These are phyloP conservation scores for Vitis amurensis DNA, from an alignment of 164 flowering plant genomes.

Conservation along the genomic window DNA sequence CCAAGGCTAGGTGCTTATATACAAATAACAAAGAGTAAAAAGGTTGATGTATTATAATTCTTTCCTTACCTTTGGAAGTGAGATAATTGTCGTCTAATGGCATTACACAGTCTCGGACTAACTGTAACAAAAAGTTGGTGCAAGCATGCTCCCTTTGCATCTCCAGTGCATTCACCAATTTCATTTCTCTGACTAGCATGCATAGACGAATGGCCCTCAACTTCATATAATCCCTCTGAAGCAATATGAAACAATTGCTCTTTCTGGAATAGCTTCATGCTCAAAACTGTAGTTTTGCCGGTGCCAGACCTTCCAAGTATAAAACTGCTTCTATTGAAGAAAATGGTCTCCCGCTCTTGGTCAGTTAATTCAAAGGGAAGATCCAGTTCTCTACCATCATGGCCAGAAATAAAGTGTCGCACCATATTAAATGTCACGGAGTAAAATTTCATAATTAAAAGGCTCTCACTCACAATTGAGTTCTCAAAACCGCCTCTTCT, in stretches of 20 bases:
- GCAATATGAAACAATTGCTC: too few relatives aligned
- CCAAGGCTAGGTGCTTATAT: too few relatives aligned
- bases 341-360: constrained; percentile 18
- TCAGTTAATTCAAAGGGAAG: constrained; percentile 23
- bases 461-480: constrained; percentile 15
- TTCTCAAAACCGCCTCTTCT: neutral
- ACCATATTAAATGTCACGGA: constrained; percentile 22
- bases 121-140: constrained; percentile 21
- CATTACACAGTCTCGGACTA: constrained; percentile 12
- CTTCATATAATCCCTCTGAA: too few relatives aligned
- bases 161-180: neutral
- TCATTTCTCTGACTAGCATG: too few relatives aligned
- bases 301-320: constrained; percentile 29
- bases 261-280: neutral
- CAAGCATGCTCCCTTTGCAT: constrained; percentile 11
- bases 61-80: too few relatives aligned
- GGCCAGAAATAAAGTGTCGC: constrained; percentile 13
- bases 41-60: too few relatives aligned
- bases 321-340: constrained; percentile 17
- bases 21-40: too few relatives aligned
- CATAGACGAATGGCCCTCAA: too few relatives aligned
- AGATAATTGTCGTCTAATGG: too few relatives aligned
- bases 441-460: constrained; percentile 27
- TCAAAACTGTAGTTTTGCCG: constrained; percentile 18
- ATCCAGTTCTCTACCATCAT: constrained; percentile 19